Evolutionary conservation across 2,329 filamentous ascomycete genomes (phyloP), one percentile per base, ranked within the genome.

Genomic region (Trichoderma endophyticum): DNA sequence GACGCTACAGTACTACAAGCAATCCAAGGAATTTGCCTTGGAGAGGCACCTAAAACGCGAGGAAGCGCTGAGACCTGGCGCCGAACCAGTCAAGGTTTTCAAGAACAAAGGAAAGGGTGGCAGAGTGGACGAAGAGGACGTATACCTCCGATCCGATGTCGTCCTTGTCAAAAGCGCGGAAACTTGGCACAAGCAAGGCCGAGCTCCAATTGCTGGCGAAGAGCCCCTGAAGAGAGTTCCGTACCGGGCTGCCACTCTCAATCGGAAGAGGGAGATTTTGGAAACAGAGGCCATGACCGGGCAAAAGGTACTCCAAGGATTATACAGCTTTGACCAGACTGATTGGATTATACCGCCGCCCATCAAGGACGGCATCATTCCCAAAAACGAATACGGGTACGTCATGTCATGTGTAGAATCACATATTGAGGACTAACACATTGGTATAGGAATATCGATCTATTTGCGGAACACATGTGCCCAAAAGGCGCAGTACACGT

Each of bases 161-260:
- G 89, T 95, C 3, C 86, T 88, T 51, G 97, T 97, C 80, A 95
- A 97, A 81, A 97, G 93, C 32, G 92, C 93, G 1, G 96, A 99
- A 80, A 97, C 93, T 1, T 99, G 96, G 96, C 96, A 98, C 80
- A 98, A 98, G 80, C 95, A 98, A 84, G 96, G 96, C 0, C 89
- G 95, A 12, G 91, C 90, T 30, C 90, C 96, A 3, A 87, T 88
- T 30, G 78, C 85, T 0, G 94, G 93, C 3, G 90, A 92, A 75
- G 83, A 89, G 63, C 93, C 96, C 0, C 82, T 98, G 73, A 99
- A 99, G 80, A 87, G 89, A 56, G 96, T 97, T 0, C 94, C 95
- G 0, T 94, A 96, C 79, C 92, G 96, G 56, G 96, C 94, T 18
- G 95, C 97, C 4, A 99, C 96, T 0, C 88, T 93, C 3, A 93